Evolutionary conservation across 2,329 filamentous ascomycete species (phyloP), one percentile per base, ranked within the genome.

Genomic region (Talaromyces funiculosus): DNA sequence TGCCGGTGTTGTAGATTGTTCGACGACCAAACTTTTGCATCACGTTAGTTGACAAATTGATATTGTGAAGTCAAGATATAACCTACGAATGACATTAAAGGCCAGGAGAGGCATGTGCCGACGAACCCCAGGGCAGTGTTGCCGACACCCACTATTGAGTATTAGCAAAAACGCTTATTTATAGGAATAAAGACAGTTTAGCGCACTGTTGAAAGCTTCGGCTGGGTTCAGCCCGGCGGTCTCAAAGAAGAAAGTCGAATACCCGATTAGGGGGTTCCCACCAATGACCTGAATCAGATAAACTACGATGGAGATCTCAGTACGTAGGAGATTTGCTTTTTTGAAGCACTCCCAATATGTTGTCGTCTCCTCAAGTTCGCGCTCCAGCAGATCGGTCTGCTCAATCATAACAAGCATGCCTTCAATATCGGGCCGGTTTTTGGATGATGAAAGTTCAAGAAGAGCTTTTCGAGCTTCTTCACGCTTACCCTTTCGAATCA

Each of bases 391-490:
- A 3, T 72, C 73, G 6, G 76, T 79, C 47, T 75, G 68, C 3
- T 67, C 62, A 56, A 79, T 77, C 10, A 78, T 67, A 6, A 70
- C 72, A 1, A 73, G 70, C 31, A 71, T 70, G 10, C 76, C 72
- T 43, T 80, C 74, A 22, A 76, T 71, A 16, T 73, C 68, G 4
- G 70, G 64, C 6, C 72, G 72, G n/a, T 73, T 73, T 69, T 51
- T 71, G 67, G 16, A 73, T 68, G n/a, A 77, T 70, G n/a, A 77
- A 18, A 82, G 72, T 3, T 77, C 72, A 35, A 68, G 62, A 0
- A 82, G 66, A 0, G 77, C 75, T 7, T 65, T 62, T 63, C 75
- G 75, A 0, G 81, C 79, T 1, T 77, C 74, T 1, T 75, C 73
- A 3, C 73, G 61, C 7, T 72, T 72, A 1, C 72, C 76, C 3